Conservation (phyloP, 2,329 filamentous ascomycete species). For the Setomelanomma holmii region DNA sequence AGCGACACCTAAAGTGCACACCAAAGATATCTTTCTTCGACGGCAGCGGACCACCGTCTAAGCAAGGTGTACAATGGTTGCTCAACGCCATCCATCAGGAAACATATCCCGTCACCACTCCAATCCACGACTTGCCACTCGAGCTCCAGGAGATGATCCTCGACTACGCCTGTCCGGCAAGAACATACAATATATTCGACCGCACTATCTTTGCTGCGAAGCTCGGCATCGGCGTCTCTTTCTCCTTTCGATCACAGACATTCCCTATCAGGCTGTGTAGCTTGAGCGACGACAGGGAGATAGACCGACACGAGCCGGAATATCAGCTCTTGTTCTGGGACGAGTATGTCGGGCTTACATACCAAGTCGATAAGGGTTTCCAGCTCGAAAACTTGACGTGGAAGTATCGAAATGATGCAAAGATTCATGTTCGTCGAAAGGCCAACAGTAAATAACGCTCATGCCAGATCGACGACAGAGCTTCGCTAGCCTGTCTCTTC, state of each 20-base stretch:
- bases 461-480: too few species aligned
- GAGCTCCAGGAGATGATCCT: conserved; percentile 15
- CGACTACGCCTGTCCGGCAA: neutral
- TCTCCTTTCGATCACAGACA: neutral
- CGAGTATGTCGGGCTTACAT: neutral
- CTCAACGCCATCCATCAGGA: conserved; percentile 10
- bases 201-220: neutral
- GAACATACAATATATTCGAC: neutral
- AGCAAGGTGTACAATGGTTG: conserved; percentile 5
- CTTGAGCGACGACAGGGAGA: neutral
- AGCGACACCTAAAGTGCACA: neutral
- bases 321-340: neutral
- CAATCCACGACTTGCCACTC: conserved; percentile 4
- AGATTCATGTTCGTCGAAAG: too few species aligned
- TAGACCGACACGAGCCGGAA: neutral
- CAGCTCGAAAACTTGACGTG: neutral
- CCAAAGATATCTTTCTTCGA: conserved; percentile 2
- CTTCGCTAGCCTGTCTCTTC: too few species aligned
- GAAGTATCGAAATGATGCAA: too few species aligned
- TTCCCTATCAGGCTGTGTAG: neutral
- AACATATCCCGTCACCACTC: conserved; percentile 2
- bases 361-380: neutral
- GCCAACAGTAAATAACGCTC: too few species aligned
- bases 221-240: neutral
- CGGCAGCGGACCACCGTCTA: neutral